A percentile compares a stretch with the other conserved stretches of the same genome.
Evolutionary conservation across 2,329 filamentous ascomycete species (phyloP).

Genomic region (Talaromyces rugulosus): DNA sequence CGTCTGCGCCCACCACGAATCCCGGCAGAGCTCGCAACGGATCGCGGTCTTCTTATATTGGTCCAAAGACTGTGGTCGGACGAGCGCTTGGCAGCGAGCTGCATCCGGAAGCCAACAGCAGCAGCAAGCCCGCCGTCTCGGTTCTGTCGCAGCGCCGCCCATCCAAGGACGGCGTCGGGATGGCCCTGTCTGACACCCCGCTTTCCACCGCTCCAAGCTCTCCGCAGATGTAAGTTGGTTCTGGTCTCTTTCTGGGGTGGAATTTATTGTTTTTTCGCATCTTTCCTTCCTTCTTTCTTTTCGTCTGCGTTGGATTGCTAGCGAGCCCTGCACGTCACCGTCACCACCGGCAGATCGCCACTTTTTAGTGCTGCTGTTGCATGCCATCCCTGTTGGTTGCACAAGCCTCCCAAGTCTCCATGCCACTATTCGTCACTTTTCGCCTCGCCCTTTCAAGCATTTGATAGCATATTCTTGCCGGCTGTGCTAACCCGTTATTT

Average conservation of each 20-base stretch:
- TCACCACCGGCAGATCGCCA: neutral
- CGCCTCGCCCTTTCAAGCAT: neutral
- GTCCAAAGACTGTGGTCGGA: slow-evolving; percentile 36
- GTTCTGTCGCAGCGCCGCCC: slow-evolving; percentile 21
- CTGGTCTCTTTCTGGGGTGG: slow-evolving; percentile 1
- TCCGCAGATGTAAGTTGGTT: slow-evolving; percentile 54
- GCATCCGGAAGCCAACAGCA: slow-evolving; percentile 37
- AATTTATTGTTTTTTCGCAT: neutral
- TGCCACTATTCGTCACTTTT: neutral
- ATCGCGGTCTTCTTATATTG: slow-evolving; percentile 17
- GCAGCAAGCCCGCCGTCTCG: slow-evolving; percentile 19
- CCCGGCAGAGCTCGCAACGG: neutral
- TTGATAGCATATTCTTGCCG: neutral
- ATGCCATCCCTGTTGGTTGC: neutral
- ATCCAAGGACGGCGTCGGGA: slow-evolving; percentile 47
- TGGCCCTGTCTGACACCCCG: slow-evolving; percentile 60
- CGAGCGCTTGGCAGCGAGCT: slow-evolving; percentile 40
- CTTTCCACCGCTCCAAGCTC: slow-evolving; percentile 59
- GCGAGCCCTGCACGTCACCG: slow-evolving; percentile 3
- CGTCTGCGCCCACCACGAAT: neutral
- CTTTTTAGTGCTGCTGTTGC: slow-evolving; percentile 16
- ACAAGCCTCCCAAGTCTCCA: neutral
- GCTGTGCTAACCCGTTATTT: slow-evolving; percentile 6
- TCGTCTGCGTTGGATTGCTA: slow-evolving; percentile 3
- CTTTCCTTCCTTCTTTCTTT: neutral